These are phyloP conservation scores for Boehmeria nivea DNA, from an alignment of 306 rosid genomes.

Conservation along the genomic window DNA sequence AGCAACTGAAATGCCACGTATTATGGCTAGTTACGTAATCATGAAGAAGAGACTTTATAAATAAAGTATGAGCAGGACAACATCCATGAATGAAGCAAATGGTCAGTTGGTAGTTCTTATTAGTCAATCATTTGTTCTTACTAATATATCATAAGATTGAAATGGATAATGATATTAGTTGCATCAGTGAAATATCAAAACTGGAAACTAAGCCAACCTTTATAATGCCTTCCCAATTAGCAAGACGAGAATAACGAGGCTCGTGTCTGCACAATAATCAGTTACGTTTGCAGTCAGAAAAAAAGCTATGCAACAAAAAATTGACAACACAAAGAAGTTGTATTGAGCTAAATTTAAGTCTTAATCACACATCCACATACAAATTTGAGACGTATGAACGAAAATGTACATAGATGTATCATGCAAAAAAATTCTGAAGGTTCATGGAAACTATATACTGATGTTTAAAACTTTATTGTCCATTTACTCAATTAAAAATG, in stretches of 20 bases:
- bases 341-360: neutral
- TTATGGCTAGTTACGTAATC: no score
- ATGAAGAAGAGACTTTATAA: no score
- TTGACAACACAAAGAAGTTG: conserved; percentile 8
- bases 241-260: conserved; percentile 74
- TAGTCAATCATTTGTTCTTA: no score
- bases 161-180: no score
- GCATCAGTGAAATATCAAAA: neutral
- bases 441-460: conserved; percentile 9
- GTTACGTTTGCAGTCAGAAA: no score
- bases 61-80: no score
- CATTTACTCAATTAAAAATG: conserved; percentile 21
- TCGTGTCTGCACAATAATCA: conserved; percentile 71
- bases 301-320: no score
- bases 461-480: conserved; percentile 1
- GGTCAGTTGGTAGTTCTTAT: no score
- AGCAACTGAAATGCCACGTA: no score
- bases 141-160: no score
- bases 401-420: neutral
- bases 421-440: neutral
- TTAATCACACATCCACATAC: neutral
- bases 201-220: conserved; percentile 35
- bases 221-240: conserved; percentile 92
- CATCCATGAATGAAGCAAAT: no score
- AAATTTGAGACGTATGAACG: neutral